Percentiles rank a stretch among this genome's conserved stretches.
Evolutionary conservation across 257 asterid genomes (phyloP).

Genomic region (Knoxia roxburghii): DNA sequence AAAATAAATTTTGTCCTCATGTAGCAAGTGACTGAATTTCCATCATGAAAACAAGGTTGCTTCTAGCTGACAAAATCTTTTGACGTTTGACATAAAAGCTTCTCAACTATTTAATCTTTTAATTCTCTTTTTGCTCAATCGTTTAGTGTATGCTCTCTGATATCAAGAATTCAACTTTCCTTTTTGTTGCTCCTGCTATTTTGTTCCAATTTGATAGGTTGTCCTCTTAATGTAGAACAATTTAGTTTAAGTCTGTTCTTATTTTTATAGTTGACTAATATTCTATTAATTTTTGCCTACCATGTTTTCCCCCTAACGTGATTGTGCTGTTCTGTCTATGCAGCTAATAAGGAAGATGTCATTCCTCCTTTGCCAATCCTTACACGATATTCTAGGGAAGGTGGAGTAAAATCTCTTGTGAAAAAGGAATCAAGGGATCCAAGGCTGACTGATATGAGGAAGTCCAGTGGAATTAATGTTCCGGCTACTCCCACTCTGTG

Average conservation of each 20-base stretch:
- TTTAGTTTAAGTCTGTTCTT: background rate
- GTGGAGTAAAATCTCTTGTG: conserved; percentile 83
- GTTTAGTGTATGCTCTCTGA: too few species aligned
- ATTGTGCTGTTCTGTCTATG: conserved; percentile 20
- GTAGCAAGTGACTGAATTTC: background rate
- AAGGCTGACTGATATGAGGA: conserved; percentile 62
- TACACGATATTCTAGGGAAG: conserved; percentile 76
- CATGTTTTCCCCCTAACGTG: background rate
- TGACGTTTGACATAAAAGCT: background rate
- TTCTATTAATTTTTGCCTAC: background rate
- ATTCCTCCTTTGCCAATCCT: conserved; percentile 87
- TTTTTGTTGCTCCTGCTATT: background rate
- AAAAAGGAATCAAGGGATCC: conserved; percentile 79
- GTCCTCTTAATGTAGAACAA: background rate
- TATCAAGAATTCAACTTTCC: background rate
- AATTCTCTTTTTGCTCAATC: background rate
- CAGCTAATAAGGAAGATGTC: conserved; percentile 93
- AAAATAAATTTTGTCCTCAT: background rate
- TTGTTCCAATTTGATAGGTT: background rate
- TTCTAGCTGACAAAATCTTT: background rate
- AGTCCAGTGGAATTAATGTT: conserved; percentile 54
- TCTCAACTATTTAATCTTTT: background rate
- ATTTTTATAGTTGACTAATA: background rate
- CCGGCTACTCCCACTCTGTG: conserved; percentile 74
- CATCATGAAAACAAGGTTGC: background rate